Evolutionary conservation across 768 basidiomycete species (phyloP), one percentile per base, ranked within the genome.

Genomic region (Lentinula edodes): DNA sequence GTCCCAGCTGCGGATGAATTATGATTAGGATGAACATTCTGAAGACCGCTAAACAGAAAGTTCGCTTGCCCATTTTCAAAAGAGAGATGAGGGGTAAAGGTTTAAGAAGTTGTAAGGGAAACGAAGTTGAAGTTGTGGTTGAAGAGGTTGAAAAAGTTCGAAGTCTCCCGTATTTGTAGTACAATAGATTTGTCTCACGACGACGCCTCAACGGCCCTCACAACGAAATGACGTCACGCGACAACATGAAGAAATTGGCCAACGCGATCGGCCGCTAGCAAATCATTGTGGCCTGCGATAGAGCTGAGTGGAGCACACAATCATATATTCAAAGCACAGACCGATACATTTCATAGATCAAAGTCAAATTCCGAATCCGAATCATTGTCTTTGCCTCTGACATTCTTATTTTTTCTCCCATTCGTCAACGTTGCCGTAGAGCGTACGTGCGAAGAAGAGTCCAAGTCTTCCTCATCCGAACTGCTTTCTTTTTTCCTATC

Each of bases 321-420:
- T 20, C 0, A 38, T 4, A 0, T 20, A 54, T 50, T 32, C 51
- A 54, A 38, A 36, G 20, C 18, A 45, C 13, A 58, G 42, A 64
- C 39, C 66, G 46, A 10, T 48, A 54, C n/a, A 55, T 51, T 58
- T 64, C 82, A 87, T 75, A 87, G 73, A 67, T 87, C 86, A 69
- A 88, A 86, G 68, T 93, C 91, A 70, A 95, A 90, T 71, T 93
- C 93, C 36, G 89, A 90, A 67, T 89, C 85, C 43, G 81, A 83
- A 63, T 88, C 84, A 62, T 80, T 77, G 36, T 65, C 69, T 41
- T 72, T 74, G 55, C 72, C 74, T 39, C 45, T 51, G 55, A 64
- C 65, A 64, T 88, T 90, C 76, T 83, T 89, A 28, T 71, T 67
- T 2, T 75, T 65, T 35, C 73, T 76, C 6, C 74, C 74, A 63